Percentiles rank a stretch among this genome's conserved stretches.
Evolutionary conservation across 305 asterid species (phyloP).

Genomic region (Fraxinus sp.): DNA sequence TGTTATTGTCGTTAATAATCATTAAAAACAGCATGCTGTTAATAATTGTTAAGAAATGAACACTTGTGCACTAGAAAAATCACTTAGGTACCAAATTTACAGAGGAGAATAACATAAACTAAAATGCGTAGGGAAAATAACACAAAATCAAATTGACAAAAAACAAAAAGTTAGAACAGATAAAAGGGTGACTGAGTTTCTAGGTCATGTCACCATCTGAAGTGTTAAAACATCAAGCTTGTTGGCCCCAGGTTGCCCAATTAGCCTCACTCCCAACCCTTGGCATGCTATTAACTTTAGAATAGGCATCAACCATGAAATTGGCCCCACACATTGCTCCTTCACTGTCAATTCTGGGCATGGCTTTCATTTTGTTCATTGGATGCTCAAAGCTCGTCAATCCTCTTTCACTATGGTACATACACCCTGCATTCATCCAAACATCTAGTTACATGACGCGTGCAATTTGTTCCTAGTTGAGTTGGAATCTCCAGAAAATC

Average conservation of each 20-base stretch:
- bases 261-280: conserved; percentile 86
- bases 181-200: neutral
- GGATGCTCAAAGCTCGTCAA: conserved; percentile 83
- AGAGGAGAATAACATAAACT: neutral
- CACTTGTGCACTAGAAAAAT: neutral
- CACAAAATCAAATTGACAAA: neutral
- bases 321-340: conserved; percentile 76
- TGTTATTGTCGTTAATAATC: neutral
- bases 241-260: conserved; percentile 65
- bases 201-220: neutral
- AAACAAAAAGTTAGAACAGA: neutral
- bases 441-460: neutral
- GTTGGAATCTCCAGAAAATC: neutral
- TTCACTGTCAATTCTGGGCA: conserved; percentile 87
- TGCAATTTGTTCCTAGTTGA: neutral
- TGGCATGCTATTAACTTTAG: conserved; percentile 63
- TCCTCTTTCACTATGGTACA: conserved; percentile 76
- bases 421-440: conserved; percentile 56
- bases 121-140: neutral
- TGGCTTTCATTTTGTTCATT: conserved; percentile 69
- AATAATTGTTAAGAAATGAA: neutral
- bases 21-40: neutral
- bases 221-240: conserved; percentile 10
- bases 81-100: neutral
- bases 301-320: conserved; percentile 69